phyloP scores from a whole-genome alignment of 2,329 filamentous ascomycete genomes.

The Diaporthe citriasiana region DNA sequence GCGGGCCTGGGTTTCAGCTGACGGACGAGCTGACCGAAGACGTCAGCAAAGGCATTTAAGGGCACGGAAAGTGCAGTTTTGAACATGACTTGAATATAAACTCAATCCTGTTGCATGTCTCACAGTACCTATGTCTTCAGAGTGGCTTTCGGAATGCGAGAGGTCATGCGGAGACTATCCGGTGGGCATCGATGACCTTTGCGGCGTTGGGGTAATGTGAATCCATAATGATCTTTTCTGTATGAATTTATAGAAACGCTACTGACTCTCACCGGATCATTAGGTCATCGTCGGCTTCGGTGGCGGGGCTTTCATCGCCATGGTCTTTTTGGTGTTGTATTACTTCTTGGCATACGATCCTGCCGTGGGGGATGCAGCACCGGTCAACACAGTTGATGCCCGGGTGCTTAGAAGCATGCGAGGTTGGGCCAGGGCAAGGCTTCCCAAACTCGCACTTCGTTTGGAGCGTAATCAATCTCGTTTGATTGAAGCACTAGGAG shows the following conservation, averaged over 20 bases:
- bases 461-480: neutral
- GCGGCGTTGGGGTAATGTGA: neutral
- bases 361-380: neutral
- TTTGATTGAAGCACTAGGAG: neutral
- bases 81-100: no score
- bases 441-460: neutral
- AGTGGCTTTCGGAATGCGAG: slow-evolving; percentile 4
- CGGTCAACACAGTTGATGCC: neutral
- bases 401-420: neutral
- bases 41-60: no score
- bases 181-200: slow-evolving; percentile 8
- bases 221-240: neutral
- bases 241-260: neutral
- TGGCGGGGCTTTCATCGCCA: neutral
- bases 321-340: neutral
- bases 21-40: no score
- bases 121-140: slow-evolving; percentile 25
- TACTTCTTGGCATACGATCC: neutral
- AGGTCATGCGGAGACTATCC: neutral
- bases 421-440: neutral
- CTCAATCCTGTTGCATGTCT: no score
- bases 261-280: neutral
- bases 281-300: neutral
- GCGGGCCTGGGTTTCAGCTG: no score
- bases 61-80: no score